Base-by-base conservation (phyloP, 768 basidiomycete genomes). In the Rhodocollybia butyracea region DNA sequence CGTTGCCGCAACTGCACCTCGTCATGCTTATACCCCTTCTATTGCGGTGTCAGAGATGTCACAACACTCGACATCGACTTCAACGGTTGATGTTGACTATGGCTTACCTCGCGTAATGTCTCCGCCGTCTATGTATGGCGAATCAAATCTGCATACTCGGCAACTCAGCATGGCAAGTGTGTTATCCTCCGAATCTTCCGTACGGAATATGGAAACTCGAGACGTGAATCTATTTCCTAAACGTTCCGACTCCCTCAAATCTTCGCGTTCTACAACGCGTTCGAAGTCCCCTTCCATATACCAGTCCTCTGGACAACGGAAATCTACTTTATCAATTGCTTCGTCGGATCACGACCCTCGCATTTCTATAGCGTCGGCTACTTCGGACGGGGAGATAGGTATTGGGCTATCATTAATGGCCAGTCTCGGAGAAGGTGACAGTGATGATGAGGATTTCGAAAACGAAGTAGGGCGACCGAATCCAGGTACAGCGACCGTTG, bases 321-420 rank as follows among this genome's bases (percentile, higher is more conserved):
- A n/a, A n/a, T n/a, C n/a, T n/a, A n/a, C n/a, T n/a, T n/a, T n/a
- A n/a, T n/a, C n/a, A n/a, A n/a, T n/a, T n/a, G n/a, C n/a, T n/a
- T n/a, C n/a, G n/a, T n/a, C n/a, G n/a, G n/a, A n/a, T n/a, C n/a
- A 15, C 19, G 31, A 50, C 21, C 15, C 51, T 19, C 38, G 51
- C 13, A 13, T 41, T 56, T 46, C 66, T 24, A 59, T 70, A 12
- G 78, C 73, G 26, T 60, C 71, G 3, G 74, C 66, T 5, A 58
- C 73, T 51, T 81, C 81, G 2, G 86, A 87, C 55, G 86, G 82
- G 3, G 80, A 83, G 47, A 72, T 80, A 1, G 89, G 84, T 0
- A 90, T 91, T 34, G 89, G 89, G 1, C 68, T 89, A 31, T 84
- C 84, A 2, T 68, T 90, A 51, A 68, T 91, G 52, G 55, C 36